These are phyloP conservation scores for Diaporthe sp. DNA, from an alignment of 2,329 filamentous ascomycete species.

Conservation along the genomic window DNA sequence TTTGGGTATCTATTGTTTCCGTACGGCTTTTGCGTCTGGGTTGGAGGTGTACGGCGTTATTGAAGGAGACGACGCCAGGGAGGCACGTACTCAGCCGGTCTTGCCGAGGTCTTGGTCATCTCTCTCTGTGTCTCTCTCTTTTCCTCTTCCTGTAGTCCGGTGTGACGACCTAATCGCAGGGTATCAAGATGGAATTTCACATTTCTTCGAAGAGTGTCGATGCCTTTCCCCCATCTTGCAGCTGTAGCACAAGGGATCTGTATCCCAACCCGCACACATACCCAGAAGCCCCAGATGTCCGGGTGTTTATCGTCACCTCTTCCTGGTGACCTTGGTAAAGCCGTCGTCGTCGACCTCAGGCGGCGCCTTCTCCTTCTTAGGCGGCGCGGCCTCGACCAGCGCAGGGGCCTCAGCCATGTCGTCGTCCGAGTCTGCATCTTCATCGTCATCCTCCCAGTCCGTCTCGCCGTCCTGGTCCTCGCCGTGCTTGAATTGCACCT, in stretches of 20 bases:
- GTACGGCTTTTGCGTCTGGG: background rate
- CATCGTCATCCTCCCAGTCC: constrained; percentile 68
- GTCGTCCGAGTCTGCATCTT: constrained; percentile 65
- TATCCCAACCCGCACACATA: too few species aligned
- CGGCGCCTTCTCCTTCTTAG: constrained; percentile 69
- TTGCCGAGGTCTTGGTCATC: constrained; percentile 1
- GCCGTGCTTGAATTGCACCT: constrained; percentile 67
- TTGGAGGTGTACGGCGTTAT: constrained; percentile 21
- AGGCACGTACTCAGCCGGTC: background rate
- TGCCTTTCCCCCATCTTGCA: background rate
- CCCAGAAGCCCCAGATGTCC: background rate
- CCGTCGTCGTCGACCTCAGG: constrained; percentile 85
- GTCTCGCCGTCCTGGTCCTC: constrained; percentile 67
- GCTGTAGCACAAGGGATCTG: background rate
- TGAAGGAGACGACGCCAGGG: constrained; percentile 14
- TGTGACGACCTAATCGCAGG: constrained; percentile 14
- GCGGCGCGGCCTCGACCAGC: constrained; percentile 57
- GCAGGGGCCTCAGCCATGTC: constrained; percentile 76
- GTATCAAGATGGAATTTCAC: constrained; percentile 22
- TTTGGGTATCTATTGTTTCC: background rate
- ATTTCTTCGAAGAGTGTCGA: background rate
- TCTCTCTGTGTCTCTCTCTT: background rate
- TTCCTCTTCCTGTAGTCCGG: constrained; percentile 5
- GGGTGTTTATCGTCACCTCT: constrained; percentile 63
- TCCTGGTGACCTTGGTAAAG: constrained; percentile 79